A percentile compares a stretch with the other conserved stretches of the same genome.
These are phyloP conservation scores for Aspergillus kassunensis DNA, from an alignment of 495 filamentous ascomycete species.

Conservation along the genomic window DNA sequence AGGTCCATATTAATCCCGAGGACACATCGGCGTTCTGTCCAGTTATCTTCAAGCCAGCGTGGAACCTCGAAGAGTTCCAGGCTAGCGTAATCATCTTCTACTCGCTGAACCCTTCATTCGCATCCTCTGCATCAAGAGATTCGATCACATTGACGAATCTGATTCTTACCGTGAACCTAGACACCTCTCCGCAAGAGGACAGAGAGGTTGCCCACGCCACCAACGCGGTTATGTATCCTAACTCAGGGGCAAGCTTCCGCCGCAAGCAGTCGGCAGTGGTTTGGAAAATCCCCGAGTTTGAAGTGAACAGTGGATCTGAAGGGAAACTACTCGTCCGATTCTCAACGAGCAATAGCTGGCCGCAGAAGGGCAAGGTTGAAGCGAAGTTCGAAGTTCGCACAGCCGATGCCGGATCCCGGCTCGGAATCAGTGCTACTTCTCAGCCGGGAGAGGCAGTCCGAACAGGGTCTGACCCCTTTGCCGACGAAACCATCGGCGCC, in stretches of 20 bases:
- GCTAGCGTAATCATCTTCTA: slow-evolving; percentile 81
- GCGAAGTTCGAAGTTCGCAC: slow-evolving; percentile 73
- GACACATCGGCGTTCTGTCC: slow-evolving; percentile 67
- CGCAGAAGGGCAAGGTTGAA: slow-evolving; percentile 71
- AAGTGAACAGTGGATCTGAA: slow-evolving; percentile 45
- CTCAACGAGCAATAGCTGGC: slow-evolving; percentile 68
- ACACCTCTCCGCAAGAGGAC: slow-evolving; percentile 45
- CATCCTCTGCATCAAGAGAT: slow-evolving; percentile 28
- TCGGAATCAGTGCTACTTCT: slow-evolving; percentile 53
- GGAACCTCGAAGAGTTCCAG: slow-evolving; percentile 80
- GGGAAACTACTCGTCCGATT: slow-evolving; percentile 79
- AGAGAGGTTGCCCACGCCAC: slow-evolving; percentile 42
- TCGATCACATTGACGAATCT: slow-evolving; percentile 73
- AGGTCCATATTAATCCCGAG: slow-evolving; percentile 70
- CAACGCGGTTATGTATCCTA: slow-evolving; percentile 45
- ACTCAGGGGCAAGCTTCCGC: slow-evolving; percentile 61
- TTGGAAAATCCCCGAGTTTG: slow-evolving; percentile 85
- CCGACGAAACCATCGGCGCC: slow-evolving; percentile 51
- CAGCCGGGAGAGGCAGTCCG: slow-evolving; percentile 18
- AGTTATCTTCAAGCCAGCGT: slow-evolving; percentile 70
- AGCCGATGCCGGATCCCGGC: slow-evolving; percentile 51
- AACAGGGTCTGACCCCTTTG: slow-evolving; percentile 60
- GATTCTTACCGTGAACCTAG: slow-evolving; percentile 74
- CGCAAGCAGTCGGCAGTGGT: slow-evolving; percentile 83
- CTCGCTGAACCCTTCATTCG: slow-evolving; percentile 72